phyloP scores from a whole-genome alignment of 208 protist species.

The Jaenimonas drosophilae region DNA sequence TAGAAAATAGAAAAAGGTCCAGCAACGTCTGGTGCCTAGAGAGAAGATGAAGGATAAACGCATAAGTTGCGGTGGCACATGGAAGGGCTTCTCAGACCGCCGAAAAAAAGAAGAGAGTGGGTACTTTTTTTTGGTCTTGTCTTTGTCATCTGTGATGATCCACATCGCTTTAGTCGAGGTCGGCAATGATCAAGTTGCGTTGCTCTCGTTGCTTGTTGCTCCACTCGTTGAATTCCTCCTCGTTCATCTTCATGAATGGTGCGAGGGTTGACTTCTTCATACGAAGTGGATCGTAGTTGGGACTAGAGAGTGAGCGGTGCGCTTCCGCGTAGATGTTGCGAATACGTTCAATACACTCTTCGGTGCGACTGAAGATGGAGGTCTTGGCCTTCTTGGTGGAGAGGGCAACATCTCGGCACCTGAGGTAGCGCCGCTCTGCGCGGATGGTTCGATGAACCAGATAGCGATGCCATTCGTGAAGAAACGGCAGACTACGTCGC shows the following conservation, averaged over 20 bases:
- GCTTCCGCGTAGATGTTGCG: slow-evolving; percentile 62
- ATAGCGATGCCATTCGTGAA: slow-evolving; percentile 69
- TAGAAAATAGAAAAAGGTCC: too few species aligned
- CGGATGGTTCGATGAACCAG: slow-evolving; percentile 61
- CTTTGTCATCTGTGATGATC: too few species aligned
- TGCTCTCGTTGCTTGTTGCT: slow-evolving; percentile 29
- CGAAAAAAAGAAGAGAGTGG: too few species aligned
- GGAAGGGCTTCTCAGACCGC: too few species aligned
- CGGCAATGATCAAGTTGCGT: slow-evolving; percentile 41
- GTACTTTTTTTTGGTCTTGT: too few species aligned
- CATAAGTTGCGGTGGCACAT: too few species aligned
- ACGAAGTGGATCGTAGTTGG: slow-evolving; percentile 71
- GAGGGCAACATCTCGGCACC: slow-evolving; percentile 35
- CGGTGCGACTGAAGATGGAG: slow-evolving; percentile 45
- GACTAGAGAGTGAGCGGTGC: slow-evolving; percentile 56
- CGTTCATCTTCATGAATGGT: slow-evolving; percentile 62
- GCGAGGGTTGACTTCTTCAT: slow-evolving; percentile 74
- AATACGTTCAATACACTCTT: slow-evolving; percentile 38
- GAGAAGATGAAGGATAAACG: too few species aligned
- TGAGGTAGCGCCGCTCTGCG: slow-evolving; percentile 62
- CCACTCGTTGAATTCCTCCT: slow-evolving; percentile 63
- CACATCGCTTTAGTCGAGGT: slow-evolving; percentile 47
- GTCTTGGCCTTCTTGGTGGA: slow-evolving; percentile 15
- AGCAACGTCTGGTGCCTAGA: too few species aligned
- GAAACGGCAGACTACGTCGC: slow-evolving; percentile 57